phyloP scores from a whole-genome alignment of 148 eudicot genomes.

The Polygonum maritimum region DNA sequence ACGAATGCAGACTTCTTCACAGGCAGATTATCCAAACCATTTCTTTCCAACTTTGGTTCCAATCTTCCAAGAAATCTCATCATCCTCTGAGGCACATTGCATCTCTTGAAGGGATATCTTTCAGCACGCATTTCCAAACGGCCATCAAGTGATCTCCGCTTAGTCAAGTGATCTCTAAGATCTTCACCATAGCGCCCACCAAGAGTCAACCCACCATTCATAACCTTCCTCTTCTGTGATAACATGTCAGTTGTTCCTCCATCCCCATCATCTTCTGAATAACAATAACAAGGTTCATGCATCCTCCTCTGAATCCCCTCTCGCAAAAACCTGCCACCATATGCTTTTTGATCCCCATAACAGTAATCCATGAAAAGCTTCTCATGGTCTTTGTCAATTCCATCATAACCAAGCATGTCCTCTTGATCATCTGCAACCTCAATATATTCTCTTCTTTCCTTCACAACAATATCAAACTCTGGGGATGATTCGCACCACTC shows the following conservation, averaged over 20 bases:
- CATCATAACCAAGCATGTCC: slow-evolving; percentile 19
- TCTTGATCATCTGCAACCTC: slow-evolving; percentile 34
- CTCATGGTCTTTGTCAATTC: slow-evolving; percentile 26
- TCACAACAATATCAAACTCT: slow-evolving; percentile 64
- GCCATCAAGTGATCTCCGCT: slow-evolving; percentile 21
- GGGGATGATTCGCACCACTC: slow-evolving; percentile 57
- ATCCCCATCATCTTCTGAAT: slow-evolving; percentile 18
- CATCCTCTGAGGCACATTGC: slow-evolving; percentile 13
- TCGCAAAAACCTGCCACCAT: slow-evolving; percentile 20
- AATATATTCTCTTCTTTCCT: slow-evolving; percentile 26
- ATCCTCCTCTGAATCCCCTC: slow-evolving; percentile 8
- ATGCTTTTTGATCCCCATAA: slow-evolving; percentile 21
- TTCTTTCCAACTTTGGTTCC: slow-evolving; percentile 22
- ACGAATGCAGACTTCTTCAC: slow-evolving; percentile 10
- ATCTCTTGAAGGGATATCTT: slow-evolving; percentile 21
- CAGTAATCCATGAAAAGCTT: slow-evolving; percentile 22
- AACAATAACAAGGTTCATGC: slow-evolving; percentile 21
- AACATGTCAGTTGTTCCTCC: slow-evolving; percentile 18
- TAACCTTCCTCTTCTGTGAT: slow-evolving; percentile 27
- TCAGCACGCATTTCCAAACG: slow-evolving; percentile 9
- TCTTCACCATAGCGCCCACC: slow-evolving; percentile 26
- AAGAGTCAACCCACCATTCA: slow-evolving; percentile 19
- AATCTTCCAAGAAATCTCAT: slow-evolving; percentile 20
- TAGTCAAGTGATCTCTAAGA: slow-evolving; percentile 44
- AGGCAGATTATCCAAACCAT: slow-evolving; percentile 13